Evolutionary conservation across 1,139 yeast genomes (phyloP), one percentile per base, ranked within the genome.

Genomic region (Meyerozyma guilliermondii): DNA sequence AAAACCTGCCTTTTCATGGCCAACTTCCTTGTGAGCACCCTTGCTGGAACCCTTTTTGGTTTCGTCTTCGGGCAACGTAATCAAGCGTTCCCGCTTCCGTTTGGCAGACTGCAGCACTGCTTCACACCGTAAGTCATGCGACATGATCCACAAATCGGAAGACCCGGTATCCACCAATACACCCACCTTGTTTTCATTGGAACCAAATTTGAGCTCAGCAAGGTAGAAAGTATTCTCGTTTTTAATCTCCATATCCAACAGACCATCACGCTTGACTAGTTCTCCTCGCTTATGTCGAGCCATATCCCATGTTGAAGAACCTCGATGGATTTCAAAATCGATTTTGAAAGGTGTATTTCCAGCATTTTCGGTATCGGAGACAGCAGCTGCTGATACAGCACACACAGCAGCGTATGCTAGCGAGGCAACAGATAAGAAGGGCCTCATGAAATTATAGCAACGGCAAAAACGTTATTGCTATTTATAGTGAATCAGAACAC

Each of bases 181-280:
- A 3, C 57, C 55, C 22, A 62, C 63, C 28, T 51, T 39, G 41
- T 68, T 65, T 14, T 53, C 45, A 31, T 63, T 53, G 9, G 70
- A 60, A 1, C 77, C 77, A 34, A 68, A 52, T 34, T 54, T 45
- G 42, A 78, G 50, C 9, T 59, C 60, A 1, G 77, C 75, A 49
- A 74, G 60, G 55, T 80, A 81, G 52, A 75, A 80, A 3, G 76
- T 71, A 16, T 59, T 57, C 46, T 66, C 61, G 53, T 80, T 80
- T 14, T 55, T 50, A 24, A 81, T 48, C 3, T 56, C 66, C 62
- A 77, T 63, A 13, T 58, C 58, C 7, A 69, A 61, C 7, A 62
- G 53, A 2, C 71, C 77, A 27, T 48, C 50, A 30, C 48, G 38
- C 39, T 46, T 44, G 38, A 22, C 28, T 24, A 46, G 17, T 27